These are phyloP conservation scores for Panaeolus papilionaceus DNA, from an alignment of 768 basidiomycete genomes.

Conservation along the genomic window DNA sequence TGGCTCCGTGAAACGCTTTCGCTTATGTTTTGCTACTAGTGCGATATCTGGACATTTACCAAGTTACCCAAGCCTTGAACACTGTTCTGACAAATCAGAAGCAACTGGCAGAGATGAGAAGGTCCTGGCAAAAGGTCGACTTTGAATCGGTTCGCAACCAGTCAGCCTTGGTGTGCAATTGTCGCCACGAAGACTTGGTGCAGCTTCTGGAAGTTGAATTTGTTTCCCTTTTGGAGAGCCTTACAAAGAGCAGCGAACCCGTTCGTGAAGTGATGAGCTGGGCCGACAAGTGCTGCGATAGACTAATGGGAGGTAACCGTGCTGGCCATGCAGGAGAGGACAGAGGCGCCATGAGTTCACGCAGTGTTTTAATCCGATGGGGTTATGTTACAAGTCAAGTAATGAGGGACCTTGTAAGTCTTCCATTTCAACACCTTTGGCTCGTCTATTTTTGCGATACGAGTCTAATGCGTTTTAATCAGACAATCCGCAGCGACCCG, in stretches of 20 bases:
- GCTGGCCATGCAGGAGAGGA: slow-evolving; percentile 66
- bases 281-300: slow-evolving; percentile 90
- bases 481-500: slow-evolving; percentile 93
- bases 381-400: slow-evolving; percentile 93
- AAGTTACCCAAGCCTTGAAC: slow-evolving; percentile 87
- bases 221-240: slow-evolving; percentile 73
- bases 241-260: slow-evolving; percentile 76
- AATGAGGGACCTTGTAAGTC: slow-evolving; percentile 86
- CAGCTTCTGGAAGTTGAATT: slow-evolving; percentile 89
- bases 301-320: slow-evolving; percentile 76
- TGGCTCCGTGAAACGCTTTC: slow-evolving; percentile 9
- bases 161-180: slow-evolving; percentile 92
- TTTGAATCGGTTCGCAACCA: slow-evolving; percentile 93
- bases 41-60: slow-evolving; percentile 91
- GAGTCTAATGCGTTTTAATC: slow-evolving; percentile 19
- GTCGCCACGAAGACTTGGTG: slow-evolving; percentile 87
- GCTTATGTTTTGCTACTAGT: slow-evolving; percentile 48
- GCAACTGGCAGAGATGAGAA: slow-evolving; percentile 84
- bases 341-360: slow-evolving; percentile 80
- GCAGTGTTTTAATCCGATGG: slow-evolving; percentile 90
- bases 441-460: slow-evolving; percentile 15
- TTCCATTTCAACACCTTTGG: slow-evolving; percentile 16
- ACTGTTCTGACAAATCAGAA: slow-evolving; percentile 90
- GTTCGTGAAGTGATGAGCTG: slow-evolving; percentile 89
- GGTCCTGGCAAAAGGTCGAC: slow-evolving; percentile 88